Evolutionary conservation across 495 filamentous ascomycete species (phyloP).

Genomic region (Penicillium coprophilum): DNA sequence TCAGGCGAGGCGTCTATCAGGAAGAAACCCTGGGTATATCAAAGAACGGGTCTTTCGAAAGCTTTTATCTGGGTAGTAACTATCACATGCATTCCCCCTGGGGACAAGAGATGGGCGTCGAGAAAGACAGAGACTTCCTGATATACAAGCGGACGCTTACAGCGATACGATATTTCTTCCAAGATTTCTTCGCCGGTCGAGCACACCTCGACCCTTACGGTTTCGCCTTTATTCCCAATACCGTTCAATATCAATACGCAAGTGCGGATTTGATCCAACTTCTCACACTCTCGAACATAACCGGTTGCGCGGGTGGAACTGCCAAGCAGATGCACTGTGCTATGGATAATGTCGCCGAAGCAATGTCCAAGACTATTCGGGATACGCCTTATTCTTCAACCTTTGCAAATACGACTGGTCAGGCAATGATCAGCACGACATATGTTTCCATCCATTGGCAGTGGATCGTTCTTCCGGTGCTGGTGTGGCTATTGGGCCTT

Average conservation of each 20-base stretch:
- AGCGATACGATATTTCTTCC: not conserved
- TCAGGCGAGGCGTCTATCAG: constrained; percentile 3
- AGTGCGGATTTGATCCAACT: not conserved
- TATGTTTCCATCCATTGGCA: constrained; percentile 19
- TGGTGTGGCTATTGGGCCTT: constrained; percentile 20
- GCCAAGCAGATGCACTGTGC: constrained; percentile 19
- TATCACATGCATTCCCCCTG: not conserved
- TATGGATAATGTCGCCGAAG: constrained; percentile 18
- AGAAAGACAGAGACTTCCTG: not conserved
- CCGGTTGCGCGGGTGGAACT: not conserved
- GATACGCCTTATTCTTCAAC: constrained; percentile 6
- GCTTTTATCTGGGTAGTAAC: not conserved
- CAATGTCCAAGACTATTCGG: constrained; percentile 20
- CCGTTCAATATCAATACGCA: not conserved
- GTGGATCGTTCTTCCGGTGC: constrained; percentile 15
- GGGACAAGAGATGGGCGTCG: not conserved
- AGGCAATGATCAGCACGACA: not conserved
- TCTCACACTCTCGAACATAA: not conserved
- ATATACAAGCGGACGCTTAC: not conserved
- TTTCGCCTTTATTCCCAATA: not conserved
- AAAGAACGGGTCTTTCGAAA: not conserved
- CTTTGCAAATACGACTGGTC: not conserved
- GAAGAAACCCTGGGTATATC: constrained; percentile 14
- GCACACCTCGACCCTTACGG: not conserved
- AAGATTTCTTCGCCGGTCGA: not conserved